Percentiles rank a stretch among this genome's conserved stretches.
Conservation (phyloP, 176 grass and related monocot genomes). For the Triticum urartu region DNA sequence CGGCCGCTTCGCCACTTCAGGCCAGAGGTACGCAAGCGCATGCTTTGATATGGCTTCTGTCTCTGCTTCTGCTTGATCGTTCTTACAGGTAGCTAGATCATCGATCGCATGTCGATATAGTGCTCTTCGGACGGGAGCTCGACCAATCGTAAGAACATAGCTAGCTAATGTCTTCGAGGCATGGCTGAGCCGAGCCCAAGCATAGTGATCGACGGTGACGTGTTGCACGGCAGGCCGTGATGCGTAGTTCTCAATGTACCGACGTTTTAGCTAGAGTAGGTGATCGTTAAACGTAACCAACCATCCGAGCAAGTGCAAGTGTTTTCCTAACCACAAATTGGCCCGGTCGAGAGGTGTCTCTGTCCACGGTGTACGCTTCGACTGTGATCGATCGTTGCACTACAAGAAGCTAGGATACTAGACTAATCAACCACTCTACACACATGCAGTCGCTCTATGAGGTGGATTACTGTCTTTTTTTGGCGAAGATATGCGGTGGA, state of each 20-base stretch:
- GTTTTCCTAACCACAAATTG: not conserved
- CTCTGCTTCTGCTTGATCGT: not conserved
- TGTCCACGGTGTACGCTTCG: not conserved
- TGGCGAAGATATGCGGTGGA: no score
- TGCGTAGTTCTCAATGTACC: not conserved
- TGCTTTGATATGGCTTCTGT: not conserved
- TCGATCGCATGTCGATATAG: not conserved
- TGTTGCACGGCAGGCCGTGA: not conserved
- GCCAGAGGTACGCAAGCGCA: conserved; percentile 30
- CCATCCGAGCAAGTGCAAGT: not conserved
- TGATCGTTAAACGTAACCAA: not conserved
- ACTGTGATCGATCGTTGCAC: not conserved
- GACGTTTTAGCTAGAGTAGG: not conserved
- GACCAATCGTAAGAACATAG: not conserved
- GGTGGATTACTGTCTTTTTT: no score
- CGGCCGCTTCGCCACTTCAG: not conserved
- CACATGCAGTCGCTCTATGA: no score
- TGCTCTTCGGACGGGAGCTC: not conserved
- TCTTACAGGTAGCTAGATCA: not conserved
- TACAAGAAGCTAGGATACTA: not conserved
- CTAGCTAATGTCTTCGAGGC: not conserved
- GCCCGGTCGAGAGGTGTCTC: not conserved
- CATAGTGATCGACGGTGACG: not conserved
- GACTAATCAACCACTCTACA: not conserved
- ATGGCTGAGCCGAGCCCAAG: not conserved